Evolutionary conservation across 768 basidiomycete genomes (phyloP).

Genomic region (Pleurotus giganteus): DNA sequence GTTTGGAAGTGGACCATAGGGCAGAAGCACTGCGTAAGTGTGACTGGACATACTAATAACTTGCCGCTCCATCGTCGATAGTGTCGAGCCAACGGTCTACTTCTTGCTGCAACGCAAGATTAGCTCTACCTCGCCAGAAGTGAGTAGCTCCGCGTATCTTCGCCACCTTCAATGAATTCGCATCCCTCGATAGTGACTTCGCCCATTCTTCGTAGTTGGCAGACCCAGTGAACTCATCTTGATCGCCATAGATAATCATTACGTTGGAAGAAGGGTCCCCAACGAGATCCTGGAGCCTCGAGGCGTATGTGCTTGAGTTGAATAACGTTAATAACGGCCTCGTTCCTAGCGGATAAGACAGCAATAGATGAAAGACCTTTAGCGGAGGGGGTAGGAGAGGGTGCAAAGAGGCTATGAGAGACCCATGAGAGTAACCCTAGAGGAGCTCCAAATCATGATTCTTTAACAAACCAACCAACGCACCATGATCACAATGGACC

Average conservation of each 20-base stretch:
- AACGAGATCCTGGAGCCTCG: conserved; percentile 49
- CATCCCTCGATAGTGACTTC: conserved; percentile 30
- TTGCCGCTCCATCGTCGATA: neutral
- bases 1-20: neutral
- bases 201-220: conserved; percentile 58
- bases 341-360: conserved; percentile 77
- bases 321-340: conserved; percentile 71
- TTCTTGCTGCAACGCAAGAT: conserved; percentile 22
- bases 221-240: conserved; percentile 67
- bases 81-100: conserved; percentile 31
- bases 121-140: conserved; percentile 56
- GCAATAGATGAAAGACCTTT: conserved; percentile 60
- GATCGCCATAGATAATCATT: conserved; percentile 64
- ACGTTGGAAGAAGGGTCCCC: conserved; percentile 45
- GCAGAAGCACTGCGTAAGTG: too few species aligned
- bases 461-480: conserved; percentile 19
- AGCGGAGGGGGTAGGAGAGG: conserved; percentile 49
- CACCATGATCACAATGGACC: conserved; percentile 60
- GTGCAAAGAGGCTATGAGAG: conserved; percentile 67
- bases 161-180: conserved; percentile 25
- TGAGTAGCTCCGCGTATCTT: conserved; percentile 54
- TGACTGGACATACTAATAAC: too few species aligned
- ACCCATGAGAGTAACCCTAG: conserved; percentile 83
- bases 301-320: conserved; percentile 50
- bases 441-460: conserved; percentile 9